Base-by-base conservation (phyloP, 352 stramenopile genomes). In the Blastocystis sp. region DNA sequence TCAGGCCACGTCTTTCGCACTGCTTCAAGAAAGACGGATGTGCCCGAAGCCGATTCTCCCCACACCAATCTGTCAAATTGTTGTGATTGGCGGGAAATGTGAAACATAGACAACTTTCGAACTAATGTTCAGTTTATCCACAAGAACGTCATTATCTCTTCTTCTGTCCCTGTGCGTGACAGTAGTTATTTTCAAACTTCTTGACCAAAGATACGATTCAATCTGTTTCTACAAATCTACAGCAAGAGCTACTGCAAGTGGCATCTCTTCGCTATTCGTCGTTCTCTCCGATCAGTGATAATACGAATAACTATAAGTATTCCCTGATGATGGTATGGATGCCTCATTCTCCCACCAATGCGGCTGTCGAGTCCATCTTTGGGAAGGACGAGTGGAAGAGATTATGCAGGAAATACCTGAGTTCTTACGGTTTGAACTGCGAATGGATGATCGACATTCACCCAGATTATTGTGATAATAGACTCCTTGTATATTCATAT, bases 361-460 rank as follows among this genome's bases (percentile, higher is more conserved):
- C 53, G 1, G n/a, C 41, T 23, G 34, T 37, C n/a, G 73, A 84
- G n/a, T 20, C 39, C 6, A 34, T 43, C 54, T 84, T 84, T 56
- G 73, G 54, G 29, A 59, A 61, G 55, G 34, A 63, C 8, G 53
- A 1, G 54, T 84, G 73, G 73, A 66, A 45, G 37, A 26, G 26
- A n/a, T 41, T 64, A 2, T 84, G 73, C 39, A 53, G 68, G 3
- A 47, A 53, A 18, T 45, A 39, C 18, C 7, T 66, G 13, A 47
- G n/a, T 29, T 43, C 2, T 23, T 26, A 66, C 3, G 23, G 54
- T 1, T 23, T 66, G 15, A 66, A 64, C n/a, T 84, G 73, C 50
- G 56, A 66, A 8, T 84, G 73, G 73, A 84, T 84, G 73, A 53
- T 84, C 4, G 73, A 84, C 47, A 66, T 84, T 11, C 43, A 84